A percentile compares a stretch with the other conserved stretches of the same genome.
Evolutionary conservation across 2,329 filamentous ascomycete species (phyloP).

Genomic region (Phaeosphaeriaceae sp.): DNA sequence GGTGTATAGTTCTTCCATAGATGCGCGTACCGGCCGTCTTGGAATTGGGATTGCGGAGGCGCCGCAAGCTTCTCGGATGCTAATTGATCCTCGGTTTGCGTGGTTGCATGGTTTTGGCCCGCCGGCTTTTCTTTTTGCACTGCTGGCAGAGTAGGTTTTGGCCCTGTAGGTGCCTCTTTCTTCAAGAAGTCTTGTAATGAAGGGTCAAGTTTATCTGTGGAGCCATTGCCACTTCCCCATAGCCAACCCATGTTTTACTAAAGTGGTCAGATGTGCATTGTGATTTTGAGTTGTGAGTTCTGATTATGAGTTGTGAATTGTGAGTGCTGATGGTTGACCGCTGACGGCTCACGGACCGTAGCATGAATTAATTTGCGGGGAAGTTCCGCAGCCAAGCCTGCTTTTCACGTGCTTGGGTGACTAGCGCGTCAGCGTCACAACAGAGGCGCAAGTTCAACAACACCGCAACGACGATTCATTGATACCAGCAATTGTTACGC

Average conservation of each 20-base stretch:
- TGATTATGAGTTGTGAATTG: too few species aligned
- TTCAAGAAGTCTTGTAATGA: conserved; percentile 84
- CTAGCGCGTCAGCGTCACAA: conserved; percentile 29
- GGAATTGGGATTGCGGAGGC: conserved; percentile 64
- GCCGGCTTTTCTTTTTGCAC: conserved; percentile 35
- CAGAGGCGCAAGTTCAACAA: conserved; percentile 17
- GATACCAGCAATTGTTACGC: conserved; percentile 20
- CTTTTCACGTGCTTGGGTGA: conserved; percentile 15
- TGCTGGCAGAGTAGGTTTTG: conserved; percentile 47
- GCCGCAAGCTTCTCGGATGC: conserved; percentile 46
- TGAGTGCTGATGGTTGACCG: too few species aligned
- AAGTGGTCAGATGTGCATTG: neutral
- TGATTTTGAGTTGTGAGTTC: neutral
- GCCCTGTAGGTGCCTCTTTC: conserved; percentile 79
- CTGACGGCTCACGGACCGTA: too few species aligned
- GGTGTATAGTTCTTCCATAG: conserved; percentile 92
- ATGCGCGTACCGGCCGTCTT: conserved; percentile 78
- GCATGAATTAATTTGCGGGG: conserved; percentile 15
- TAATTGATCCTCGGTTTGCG: conserved; percentile 10
- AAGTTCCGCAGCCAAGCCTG: conserved; percentile 13
- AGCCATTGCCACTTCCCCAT: conserved; percentile 55
- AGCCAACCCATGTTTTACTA: conserved; percentile 66
- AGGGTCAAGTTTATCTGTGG: conserved; percentile 76
- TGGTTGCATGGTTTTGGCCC: conserved; percentile 22
- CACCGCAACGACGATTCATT: conserved; percentile 18